Evolutionary conservation across 2,329 filamentous ascomycete species (phyloP), one percentile per base, ranked within the genome.

Genomic region (Elsinoe australis): DNA sequence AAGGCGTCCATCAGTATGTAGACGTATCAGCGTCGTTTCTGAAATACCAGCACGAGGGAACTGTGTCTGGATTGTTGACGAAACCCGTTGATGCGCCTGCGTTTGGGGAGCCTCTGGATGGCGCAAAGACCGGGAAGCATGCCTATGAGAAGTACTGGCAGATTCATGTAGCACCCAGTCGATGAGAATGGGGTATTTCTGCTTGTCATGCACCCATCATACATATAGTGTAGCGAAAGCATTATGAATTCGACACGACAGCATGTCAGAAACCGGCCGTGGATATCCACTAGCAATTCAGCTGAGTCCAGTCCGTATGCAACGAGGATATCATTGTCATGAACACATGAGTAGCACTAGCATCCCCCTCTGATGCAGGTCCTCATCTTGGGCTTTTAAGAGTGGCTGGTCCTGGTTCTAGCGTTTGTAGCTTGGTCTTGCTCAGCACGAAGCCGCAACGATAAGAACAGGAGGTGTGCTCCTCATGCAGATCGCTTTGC

Each of bases 1-100:
- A 77, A 49, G 80, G 76, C 0, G 59, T 83, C 33, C 60, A 66
- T 22, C 73, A 82, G 61, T 83, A 84, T 55, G 77, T 83, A 21
- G 68, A 75, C 35, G 66, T 79, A 1, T 72, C 78, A 0, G 62
- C 73, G 38, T 74, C 77, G 34, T 83, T 83, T 52, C 58, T 82
- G 51, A 61, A 67, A 19, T 80, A 71, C 53, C 48, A 71, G 32
- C 57, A 60, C 19, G 58, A 59, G 2, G 69, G 67, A 0, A 60
- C 70, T 49, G 68, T 67, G 54, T 62, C 61, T 5, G 72, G 73
- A 0, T 56, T 82, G 22, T 58, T 83, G 29, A 64, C 59, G 1
- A 72, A 79, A 55, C 66, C 66, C 31, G 72, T 71, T 3, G 70
- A 65, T 14, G 68, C 68, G 52, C 59, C 61, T 12, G 57, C 59